These are phyloP conservation scores for Ganoderma sinense DNA, from an alignment of 1,284 basidiomycete genomes.

Conservation along the genomic window DNA sequence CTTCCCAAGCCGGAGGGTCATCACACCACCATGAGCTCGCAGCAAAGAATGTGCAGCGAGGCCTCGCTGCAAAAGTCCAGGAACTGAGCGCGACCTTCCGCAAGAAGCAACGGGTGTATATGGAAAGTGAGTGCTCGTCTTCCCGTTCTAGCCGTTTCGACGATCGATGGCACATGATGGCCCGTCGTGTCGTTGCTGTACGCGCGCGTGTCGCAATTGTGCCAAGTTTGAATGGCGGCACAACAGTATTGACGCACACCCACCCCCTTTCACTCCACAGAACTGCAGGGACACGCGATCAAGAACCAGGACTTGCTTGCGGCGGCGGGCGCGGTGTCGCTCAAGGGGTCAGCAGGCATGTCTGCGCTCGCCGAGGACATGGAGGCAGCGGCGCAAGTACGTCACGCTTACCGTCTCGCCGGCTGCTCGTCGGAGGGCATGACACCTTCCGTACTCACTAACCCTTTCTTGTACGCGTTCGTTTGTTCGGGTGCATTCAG, in stretches of 20 bases:
- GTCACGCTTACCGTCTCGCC: conserved; percentile 36
- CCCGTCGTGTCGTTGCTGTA: not conserved
- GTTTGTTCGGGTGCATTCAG: conserved; percentile 30
- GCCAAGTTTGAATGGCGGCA: not conserved
- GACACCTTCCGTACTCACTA: conserved; percentile 18
- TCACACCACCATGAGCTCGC: conserved; percentile 70
- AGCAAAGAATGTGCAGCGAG: conserved; percentile 96
- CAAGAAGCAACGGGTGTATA: conserved; percentile 97
- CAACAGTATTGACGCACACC: not conserved
- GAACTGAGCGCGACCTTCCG: conserved; percentile 93
- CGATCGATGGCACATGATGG: conserved; percentile 29
- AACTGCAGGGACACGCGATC: conserved; percentile 92
- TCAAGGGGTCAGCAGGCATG: conserved; percentile 81
- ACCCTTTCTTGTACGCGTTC: not conserved
- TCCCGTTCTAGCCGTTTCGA: conserved; percentile 24
- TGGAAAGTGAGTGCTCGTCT: conserved; percentile 83
- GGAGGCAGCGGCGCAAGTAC: conserved; percentile 72
- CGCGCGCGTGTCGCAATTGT: not conserved
- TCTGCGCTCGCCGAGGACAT: conserved; percentile 89
- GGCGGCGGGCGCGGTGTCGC: conserved; percentile 84
- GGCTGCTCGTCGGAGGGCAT: conserved; percentile 35
- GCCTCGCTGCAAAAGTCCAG: conserved; percentile 93
- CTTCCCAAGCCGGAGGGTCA: conserved; percentile 56
- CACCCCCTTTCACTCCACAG: conserved; percentile 48
- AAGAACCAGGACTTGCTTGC: conserved; percentile 92